Percentiles rank a stretch among this genome's conserved stretches.
Conservation (phyloP, 768 basidiomycete genomes). For the Sarcodon aspratus region DNA sequence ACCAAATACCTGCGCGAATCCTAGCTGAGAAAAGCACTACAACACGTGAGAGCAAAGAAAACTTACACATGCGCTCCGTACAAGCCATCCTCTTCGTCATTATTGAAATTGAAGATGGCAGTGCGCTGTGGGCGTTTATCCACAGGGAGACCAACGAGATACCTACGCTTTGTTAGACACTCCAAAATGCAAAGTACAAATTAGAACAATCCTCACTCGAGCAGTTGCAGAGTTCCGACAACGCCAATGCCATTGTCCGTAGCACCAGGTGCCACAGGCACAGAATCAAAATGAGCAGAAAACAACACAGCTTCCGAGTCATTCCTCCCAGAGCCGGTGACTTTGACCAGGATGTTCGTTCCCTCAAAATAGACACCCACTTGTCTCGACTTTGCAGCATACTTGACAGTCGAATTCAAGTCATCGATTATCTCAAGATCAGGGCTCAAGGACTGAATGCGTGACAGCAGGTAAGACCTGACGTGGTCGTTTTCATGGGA, state of each 20-base stretch:
- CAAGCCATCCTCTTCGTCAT: constrained; percentile 73
- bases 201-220: constrained; percentile 18
- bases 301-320: constrained; percentile 39
- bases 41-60: constrained; percentile 3
- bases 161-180: neutral
- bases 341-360: constrained; percentile 55
- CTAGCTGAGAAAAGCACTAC: neutral
- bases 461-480: constrained; percentile 43
- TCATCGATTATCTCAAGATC: constrained; percentile 45
- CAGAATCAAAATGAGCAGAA: constrained; percentile 77
- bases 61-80: constrained; percentile 59
- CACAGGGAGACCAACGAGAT: constrained; percentile 21
- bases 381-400: constrained; percentile 5
- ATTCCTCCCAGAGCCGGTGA: constrained; percentile 38
- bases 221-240: constrained; percentile 52
- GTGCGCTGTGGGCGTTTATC: constrained; percentile 33
- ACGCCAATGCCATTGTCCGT: constrained; percentile 76
- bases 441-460: constrained; percentile 35
- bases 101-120: constrained; percentile 77
- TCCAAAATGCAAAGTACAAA: no score
- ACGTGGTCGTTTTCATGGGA: constrained; percentile 69
- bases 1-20: constrained; percentile 40
- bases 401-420: constrained; percentile 36
- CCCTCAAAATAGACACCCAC: constrained; percentile 46
- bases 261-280: constrained; percentile 62